Percentiles rank a stretch among this genome's conserved stretches.
Evolutionary conservation across 345 rosid species (phyloP).

Genomic region (Psidium friedrichsthalianum): DNA sequence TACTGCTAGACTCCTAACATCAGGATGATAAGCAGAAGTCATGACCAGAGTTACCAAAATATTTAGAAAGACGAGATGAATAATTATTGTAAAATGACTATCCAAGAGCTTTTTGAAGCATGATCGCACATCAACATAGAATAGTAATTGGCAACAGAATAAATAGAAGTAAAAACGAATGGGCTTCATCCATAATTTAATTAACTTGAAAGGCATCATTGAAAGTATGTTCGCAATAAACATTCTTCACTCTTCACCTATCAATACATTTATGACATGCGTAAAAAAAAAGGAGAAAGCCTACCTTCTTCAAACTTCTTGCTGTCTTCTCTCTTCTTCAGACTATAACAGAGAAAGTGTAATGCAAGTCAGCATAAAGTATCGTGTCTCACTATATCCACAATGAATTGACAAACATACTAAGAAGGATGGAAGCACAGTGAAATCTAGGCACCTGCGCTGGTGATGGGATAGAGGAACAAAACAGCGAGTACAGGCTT

Average conservation of each 20-base stretch:
- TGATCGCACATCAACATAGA: not conserved
- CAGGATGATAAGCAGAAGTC: not conserved
- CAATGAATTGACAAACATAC: not conserved
- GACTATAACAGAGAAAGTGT: conserved; percentile 26
- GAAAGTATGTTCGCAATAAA: not conserved
- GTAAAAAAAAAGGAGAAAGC: not conserved
- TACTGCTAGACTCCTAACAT: conserved; percentile 39
- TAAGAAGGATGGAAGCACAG: not conserved
- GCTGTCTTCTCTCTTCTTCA: conserved; percentile 67
- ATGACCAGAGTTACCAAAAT: not conserved
- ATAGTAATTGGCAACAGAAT: not conserved
- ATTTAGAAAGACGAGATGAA: not conserved
- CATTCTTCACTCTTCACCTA: not conserved
- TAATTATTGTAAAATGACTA: not conserved
- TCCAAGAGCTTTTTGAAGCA: not conserved
- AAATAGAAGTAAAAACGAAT: not conserved
- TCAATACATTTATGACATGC: not conserved
- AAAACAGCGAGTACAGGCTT: conserved; percentile 89
- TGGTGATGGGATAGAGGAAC: conserved; percentile 78
- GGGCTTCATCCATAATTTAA: not conserved
- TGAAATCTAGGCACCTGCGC: conserved; percentile 34
- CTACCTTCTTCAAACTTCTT: conserved; percentile 46
- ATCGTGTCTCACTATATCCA: not conserved
- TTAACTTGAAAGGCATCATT: not conserved
- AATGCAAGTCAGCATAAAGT: not conserved